These are phyloP conservation scores for Chrysoporthe deuterocubensis DNA, from an alignment of 2,329 filamentous ascomycete genomes.

Conservation along the genomic window DNA sequence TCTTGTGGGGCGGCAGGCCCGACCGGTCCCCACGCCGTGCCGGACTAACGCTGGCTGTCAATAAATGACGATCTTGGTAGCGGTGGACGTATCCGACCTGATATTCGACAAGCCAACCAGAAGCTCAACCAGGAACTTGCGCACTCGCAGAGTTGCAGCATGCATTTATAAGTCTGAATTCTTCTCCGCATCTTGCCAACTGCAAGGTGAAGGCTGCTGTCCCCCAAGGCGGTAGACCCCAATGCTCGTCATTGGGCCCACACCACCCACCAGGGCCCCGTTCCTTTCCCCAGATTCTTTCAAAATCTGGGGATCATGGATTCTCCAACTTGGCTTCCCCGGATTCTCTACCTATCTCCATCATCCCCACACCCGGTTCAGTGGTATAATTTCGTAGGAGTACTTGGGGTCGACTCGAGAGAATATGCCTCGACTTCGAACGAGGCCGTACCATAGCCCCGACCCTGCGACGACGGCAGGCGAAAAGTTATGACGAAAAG, in stretches of 20 bases:
- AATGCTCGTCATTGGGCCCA: background rate
- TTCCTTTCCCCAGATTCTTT: conserved; percentile 9
- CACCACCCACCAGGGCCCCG: background rate
- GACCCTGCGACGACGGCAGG: background rate
- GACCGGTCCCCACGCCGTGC: background rate
- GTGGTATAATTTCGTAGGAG: background rate
- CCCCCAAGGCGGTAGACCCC: background rate
- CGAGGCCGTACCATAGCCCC: background rate
- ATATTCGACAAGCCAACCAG: background rate
- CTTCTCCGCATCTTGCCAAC: conserved; percentile 8
- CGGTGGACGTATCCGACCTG: background rate
- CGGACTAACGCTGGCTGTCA: background rate
- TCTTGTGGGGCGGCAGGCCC: background rate
- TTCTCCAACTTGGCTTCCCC: conserved; percentile 7
- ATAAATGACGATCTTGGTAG: background rate
- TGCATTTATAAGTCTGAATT: background rate
- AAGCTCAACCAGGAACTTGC: background rate
- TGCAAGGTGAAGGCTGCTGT: background rate
- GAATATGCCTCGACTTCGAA: background rate
- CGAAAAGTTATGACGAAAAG: background rate
- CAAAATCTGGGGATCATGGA: background rate
- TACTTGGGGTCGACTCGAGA: background rate
- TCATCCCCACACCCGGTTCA: conserved; percentile 1
- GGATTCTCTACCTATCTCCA: background rate
- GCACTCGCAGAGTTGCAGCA: background rate